These are phyloP conservation scores for Acrasis kona DNA, from an alignment of 78 protist species.

Conservation along the genomic window DNA sequence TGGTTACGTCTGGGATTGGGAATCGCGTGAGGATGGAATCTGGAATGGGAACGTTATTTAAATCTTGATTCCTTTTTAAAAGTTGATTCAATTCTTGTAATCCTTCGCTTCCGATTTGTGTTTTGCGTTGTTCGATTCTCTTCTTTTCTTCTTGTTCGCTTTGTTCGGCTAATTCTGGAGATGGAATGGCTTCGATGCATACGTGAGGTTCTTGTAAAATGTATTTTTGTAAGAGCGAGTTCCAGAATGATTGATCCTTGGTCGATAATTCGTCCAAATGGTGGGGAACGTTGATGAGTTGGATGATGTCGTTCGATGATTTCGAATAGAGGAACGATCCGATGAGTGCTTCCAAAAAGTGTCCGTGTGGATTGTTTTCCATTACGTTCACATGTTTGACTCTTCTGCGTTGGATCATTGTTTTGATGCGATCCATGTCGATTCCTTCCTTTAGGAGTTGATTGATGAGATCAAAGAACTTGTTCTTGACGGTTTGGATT, in stretches of 20 bases:
- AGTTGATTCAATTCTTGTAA: not conserved
- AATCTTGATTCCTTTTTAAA: not conserved
- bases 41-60: not conserved
- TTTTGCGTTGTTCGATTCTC: not conserved
- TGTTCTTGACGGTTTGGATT: not conserved
- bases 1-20: not conserved
- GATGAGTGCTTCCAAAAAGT: no score
- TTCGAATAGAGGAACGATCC: no score
- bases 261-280: no score
- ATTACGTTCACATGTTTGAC: no score
- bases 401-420: not conserved
- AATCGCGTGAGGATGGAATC: not conserved
- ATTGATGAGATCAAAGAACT: not conserved
- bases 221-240: no score
- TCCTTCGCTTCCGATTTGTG: not conserved
- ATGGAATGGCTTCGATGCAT: not conserved
- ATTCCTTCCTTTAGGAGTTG: not conserved
- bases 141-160: not conserved
- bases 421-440: not conserved
- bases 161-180: not conserved
- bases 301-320: no score
- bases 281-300: no score
- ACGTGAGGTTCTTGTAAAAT: not conserved
- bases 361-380: no score
- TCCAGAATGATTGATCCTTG: no score